Evolutionary conservation across 495 filamentous ascomycete species (phyloP).

Genomic region (Neurospora sp.): DNA sequence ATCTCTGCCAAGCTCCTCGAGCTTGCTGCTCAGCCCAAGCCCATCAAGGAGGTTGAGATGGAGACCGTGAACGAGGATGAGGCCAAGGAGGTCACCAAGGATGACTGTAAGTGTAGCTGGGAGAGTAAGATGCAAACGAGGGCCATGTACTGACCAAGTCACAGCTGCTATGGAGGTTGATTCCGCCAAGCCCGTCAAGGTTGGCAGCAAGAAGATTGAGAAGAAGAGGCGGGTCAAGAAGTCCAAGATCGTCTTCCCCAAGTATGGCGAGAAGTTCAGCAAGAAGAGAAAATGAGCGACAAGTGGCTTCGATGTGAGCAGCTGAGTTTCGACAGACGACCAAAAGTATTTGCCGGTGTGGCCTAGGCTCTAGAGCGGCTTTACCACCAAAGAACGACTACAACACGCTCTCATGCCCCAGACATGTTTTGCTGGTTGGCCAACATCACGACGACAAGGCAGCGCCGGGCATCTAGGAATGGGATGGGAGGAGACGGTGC

Average conservation of each 20-base stretch:
- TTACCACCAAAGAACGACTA: neutral
- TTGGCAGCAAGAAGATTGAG: conserved; percentile 27
- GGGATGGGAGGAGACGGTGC: neutral
- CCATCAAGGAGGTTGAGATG: conserved; percentile 31
- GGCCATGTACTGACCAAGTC: neutral
- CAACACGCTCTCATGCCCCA: neutral
- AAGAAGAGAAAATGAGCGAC: conserved; percentile 30
- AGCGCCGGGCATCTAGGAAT: neutral
- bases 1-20: conserved; percentile 73
- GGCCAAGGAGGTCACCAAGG: conserved; percentile 13
- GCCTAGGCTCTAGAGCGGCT: neutral
- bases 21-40: conserved; percentile 57
- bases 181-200: conserved; percentile 23
- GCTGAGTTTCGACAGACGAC: neutral
- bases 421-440: neutral
- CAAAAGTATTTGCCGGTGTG: neutral
- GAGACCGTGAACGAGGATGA: conserved; percentile 12
- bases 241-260: conserved; percentile 43
- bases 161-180: conserved; percentile 40
- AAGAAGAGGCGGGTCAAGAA: conserved; percentile 38
- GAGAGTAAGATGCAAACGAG: neutral
- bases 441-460: neutral
- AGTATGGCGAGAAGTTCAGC: conserved; percentile 35
- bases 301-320: neutral
- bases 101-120: conserved; percentile 24